phyloP scores from a whole-genome alignment of 2,329 filamentous ascomycete species.

The Cladorrhinum sp. region DNA sequence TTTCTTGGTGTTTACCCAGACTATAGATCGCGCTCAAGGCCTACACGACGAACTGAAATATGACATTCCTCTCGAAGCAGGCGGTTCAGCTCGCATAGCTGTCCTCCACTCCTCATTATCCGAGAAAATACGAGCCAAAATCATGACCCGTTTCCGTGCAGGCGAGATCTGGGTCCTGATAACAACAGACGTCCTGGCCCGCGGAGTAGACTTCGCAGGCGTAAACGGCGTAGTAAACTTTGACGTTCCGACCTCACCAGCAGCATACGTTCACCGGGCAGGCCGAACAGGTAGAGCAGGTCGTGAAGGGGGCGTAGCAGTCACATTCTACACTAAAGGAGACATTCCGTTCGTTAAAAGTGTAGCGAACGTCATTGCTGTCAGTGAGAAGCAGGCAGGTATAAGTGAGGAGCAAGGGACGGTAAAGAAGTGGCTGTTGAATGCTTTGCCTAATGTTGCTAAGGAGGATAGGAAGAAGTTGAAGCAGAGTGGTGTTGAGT shows the following conservation, averaged over 20 bases:
- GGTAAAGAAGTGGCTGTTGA: constrained; percentile 81
- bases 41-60: constrained; percentile 88
- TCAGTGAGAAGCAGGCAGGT: constrained; percentile 70
- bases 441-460: constrained; percentile 76
- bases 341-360: constrained; percentile 86
- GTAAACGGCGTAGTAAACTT: constrained; percentile 98
- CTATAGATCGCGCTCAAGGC: constrained; percentile 83
- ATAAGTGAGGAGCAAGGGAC: constrained; percentile 50
- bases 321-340: constrained; percentile 94
- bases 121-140: constrained; percentile 68
- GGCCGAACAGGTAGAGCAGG: constrained; percentile 89
- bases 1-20: constrained; percentile 94
- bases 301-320: constrained; percentile 78
- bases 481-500: constrained; percentile 78
- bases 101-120: constrained; percentile 86
- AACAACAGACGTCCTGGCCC: constrained; percentile 88
- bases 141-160: constrained; percentile 86
- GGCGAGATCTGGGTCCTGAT: constrained; percentile 96
- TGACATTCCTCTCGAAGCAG: constrained; percentile 86
- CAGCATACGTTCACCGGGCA: constrained; percentile 88
- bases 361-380: constrained; percentile 87
- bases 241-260: constrained; percentile 88
- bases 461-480: constrained; percentile 83
- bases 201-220: constrained; percentile 91
- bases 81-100: constrained; percentile 78